Percentiles rank a stretch among this genome's conserved stretches.
Conservation (phyloP, 2,329 filamentous ascomycete species). For the Botryotinia calthae region DNA sequence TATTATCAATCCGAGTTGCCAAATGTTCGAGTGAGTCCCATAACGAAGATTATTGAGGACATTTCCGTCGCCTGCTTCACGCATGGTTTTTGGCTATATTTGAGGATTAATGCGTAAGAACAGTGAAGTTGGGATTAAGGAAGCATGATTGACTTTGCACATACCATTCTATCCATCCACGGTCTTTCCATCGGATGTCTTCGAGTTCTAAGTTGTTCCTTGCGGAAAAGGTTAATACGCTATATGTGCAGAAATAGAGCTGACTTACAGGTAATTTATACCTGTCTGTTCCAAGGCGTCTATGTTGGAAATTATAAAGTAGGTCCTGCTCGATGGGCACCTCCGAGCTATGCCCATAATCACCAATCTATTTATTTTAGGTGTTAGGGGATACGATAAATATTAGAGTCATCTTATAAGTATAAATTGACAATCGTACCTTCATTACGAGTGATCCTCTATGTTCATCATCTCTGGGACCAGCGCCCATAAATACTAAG, state of each 20-base stretch:
- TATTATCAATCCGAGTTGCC: slow-evolving; percentile 9
- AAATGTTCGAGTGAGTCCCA: slow-evolving; percentile 10
- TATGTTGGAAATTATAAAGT: not conserved
- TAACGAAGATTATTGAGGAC: not conserved
- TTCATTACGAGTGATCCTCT: not conserved
- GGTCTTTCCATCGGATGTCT: not conserved
- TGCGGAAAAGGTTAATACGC: not conserved
- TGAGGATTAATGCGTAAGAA: not conserved
- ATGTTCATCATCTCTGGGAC: not conserved
- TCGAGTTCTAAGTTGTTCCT: slow-evolving; percentile 15
- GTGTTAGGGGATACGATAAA: not conserved
- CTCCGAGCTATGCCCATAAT: not conserved
- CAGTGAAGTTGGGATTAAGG: not conserved
- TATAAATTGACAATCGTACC: not conserved
- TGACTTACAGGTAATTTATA: slow-evolving; percentile 8
- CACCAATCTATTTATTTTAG: not conserved
- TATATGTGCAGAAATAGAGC: not conserved
- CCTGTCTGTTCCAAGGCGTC: not conserved
- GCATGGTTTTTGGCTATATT: not conserved
- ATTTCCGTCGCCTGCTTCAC: not conserved
- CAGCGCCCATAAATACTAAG: not conserved
- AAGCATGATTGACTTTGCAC: not conserved
- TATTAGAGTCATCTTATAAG: not conserved
- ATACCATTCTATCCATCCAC: slow-evolving; percentile 9
- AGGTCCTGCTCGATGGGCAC: not conserved